phyloP scores from a whole-genome alignment of 139 green algal species.

The Gonium pectorale region DNA sequence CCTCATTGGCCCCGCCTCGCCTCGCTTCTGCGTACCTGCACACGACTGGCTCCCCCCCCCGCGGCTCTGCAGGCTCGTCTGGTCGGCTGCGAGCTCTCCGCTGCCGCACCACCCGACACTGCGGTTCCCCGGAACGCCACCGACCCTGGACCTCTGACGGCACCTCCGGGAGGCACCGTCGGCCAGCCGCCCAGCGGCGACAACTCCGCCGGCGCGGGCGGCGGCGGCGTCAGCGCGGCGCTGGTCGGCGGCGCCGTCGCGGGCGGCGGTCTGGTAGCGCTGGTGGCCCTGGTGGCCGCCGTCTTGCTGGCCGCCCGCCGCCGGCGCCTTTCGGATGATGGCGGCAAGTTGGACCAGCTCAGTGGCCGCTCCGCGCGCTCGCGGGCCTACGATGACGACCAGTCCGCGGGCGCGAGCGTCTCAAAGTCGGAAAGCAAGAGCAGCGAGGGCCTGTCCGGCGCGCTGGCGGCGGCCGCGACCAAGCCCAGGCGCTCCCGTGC shows the following conservation, averaged over 20 bases:
- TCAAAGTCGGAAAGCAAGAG: too few species aligned
- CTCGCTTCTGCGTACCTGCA: too few species aligned
- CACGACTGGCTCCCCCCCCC: too few species aligned
- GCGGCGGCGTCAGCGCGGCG: not conserved
- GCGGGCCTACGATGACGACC: not conserved
- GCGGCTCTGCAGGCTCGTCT: not conserved
- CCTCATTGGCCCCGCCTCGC: too few species aligned
- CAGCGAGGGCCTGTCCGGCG: not conserved
- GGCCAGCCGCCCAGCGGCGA: not conserved
- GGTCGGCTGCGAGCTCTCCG: constrained; percentile 18
- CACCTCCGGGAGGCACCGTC: not conserved
- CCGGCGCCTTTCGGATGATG: not conserved
- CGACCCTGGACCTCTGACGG: not conserved
- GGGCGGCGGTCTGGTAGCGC: not conserved
- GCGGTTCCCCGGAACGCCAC: not conserved
- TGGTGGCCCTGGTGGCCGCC: not conserved
- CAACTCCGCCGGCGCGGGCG: not conserved
- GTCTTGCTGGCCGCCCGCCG: not conserved
- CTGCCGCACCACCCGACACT: not conserved
- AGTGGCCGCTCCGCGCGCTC: not conserved
- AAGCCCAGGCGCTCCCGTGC: not conserved
- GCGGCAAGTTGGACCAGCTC: not conserved
- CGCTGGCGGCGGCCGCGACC: not conserved
- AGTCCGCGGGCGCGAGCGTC: too few species aligned
- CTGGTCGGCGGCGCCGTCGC: not conserved